phyloP scores from a whole-genome alignment of 495 filamentous ascomycete species.

The Cenococcum geophilum region DNA sequence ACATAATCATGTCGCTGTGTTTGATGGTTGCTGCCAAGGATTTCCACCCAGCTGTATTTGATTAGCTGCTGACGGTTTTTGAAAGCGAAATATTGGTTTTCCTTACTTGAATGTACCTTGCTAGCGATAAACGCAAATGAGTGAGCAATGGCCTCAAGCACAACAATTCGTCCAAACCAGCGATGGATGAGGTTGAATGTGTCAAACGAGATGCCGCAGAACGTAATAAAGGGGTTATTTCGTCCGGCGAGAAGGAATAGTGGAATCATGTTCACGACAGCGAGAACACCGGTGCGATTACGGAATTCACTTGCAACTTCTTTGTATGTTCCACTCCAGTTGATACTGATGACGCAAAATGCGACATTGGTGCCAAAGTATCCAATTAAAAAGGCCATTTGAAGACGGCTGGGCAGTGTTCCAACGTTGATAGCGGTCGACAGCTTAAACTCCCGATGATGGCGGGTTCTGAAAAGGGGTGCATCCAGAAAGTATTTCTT shows the following conservation, averaged over 20 bases:
- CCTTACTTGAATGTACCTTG: conserved; percentile 53
- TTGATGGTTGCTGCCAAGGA: conserved; percentile 35
- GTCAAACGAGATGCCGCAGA: conserved; percentile 87
- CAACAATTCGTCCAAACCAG: conserved; percentile 87
- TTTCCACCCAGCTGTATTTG: conserved; percentile 52
- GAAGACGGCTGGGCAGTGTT: conserved; percentile 76
- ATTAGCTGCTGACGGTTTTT: conserved; percentile 20
- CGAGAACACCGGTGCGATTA: conserved; percentile 69
- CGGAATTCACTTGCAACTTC: conserved; percentile 57
- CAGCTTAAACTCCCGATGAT: conserved; percentile 79
- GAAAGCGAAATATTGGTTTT: conserved; percentile 5
- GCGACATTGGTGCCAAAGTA: conserved; percentile 59
- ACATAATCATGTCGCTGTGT: conserved; percentile 30
- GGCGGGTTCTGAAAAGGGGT: conserved; percentile 70
- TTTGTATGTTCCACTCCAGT: conserved; percentile 46
- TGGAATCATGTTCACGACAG: conserved; percentile 74
- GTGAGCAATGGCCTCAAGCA: conserved; percentile 70
- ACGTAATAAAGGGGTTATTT: conserved; percentile 62
- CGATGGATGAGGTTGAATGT: conserved; percentile 93
- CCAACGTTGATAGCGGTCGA: conserved; percentile 76
- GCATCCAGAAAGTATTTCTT: conserved; percentile 82
- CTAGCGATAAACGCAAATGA: conserved; percentile 63
- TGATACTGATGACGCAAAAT: conserved; percentile 55
- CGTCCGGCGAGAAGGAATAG: conserved; percentile 60
- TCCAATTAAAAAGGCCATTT: conserved; percentile 61